Percentiles rank a stretch among this genome's conserved stretches.
phyloP scores from a whole-genome alignment of 2,329 filamentous ascomycete species.

The Periconia digitata region DNA sequence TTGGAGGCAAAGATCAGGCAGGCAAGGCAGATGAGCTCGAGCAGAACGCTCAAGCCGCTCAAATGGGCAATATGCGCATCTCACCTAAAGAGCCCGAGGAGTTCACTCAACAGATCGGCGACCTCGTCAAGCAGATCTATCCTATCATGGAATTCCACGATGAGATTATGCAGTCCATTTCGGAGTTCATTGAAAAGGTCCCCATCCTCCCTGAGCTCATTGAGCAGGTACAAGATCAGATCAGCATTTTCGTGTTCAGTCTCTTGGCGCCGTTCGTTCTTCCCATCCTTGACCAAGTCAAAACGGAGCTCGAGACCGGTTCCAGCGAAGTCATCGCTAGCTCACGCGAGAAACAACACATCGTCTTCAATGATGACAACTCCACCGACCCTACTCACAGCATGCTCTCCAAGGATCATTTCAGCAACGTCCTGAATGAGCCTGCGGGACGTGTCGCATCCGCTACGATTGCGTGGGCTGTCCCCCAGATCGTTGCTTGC shows the following conservation, averaged over 20 bases:
- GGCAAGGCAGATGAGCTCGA: conserved; percentile 79
- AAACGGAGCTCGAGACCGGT: conserved; percentile 81
- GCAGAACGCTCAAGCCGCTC: conserved; percentile 70
- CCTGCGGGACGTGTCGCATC: conserved; percentile 81
- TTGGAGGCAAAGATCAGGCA: conserved; percentile 74
- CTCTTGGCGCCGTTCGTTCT: conserved; percentile 85
- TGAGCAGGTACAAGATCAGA: conserved; percentile 82
- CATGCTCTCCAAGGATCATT: conserved; percentile 95
- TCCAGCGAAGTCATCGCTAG: conserved; percentile 85
- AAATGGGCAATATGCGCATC: conserved; percentile 73
- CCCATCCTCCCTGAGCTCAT: conserved; percentile 82
- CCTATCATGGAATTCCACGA: conserved; percentile 92
- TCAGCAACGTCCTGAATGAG: conserved; percentile 86
- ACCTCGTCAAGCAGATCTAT: conserved; percentile 78
- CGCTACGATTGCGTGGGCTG: conserved; percentile 77
- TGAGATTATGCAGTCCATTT: conserved; percentile 78
- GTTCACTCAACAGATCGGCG: conserved; percentile 74
- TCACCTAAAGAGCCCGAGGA: conserved; percentile 81
- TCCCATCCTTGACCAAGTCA: conserved; percentile 83
- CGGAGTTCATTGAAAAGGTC: conserved; percentile 78
- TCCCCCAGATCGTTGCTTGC: conserved; percentile 83
- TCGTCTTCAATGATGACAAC: conserved; percentile 80
- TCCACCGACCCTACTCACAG: conserved; percentile 86
- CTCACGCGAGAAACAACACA: conserved; percentile 78
- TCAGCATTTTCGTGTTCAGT: conserved; percentile 89